These are phyloP conservation scores for Dendryphion nanum DNA, from an alignment of 2,329 filamentous ascomycete genomes.

Conservation along the genomic window DNA sequence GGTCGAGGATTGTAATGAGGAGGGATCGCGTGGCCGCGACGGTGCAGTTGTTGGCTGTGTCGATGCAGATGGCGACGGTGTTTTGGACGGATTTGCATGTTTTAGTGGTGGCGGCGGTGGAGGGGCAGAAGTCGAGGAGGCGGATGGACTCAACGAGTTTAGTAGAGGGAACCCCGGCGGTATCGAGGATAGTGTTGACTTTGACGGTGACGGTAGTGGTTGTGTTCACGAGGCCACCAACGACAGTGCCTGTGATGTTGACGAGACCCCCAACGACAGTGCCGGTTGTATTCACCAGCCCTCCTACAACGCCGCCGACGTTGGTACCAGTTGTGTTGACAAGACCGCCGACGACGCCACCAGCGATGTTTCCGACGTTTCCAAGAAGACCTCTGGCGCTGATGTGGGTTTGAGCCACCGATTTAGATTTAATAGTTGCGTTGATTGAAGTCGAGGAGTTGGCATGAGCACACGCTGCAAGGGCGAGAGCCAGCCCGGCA, in stretches of 20 bases:
- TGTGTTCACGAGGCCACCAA: too few species aligned
- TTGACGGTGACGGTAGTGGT: background rate
- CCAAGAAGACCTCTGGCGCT: too few species aligned
- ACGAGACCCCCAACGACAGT: too few species aligned
- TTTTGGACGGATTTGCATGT: conserved; percentile 1
- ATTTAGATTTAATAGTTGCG: too few species aligned
- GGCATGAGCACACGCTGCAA: too few species aligned
- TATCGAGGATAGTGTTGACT: conserved; percentile 2
- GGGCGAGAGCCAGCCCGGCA: too few species aligned
- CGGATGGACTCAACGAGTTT: background rate
- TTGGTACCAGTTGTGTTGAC: background rate
- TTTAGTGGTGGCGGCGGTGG: background rate
- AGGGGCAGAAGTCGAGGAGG: background rate
- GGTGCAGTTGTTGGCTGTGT: conserved; percentile 1
- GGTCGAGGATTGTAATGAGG: background rate
- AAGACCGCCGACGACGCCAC: background rate
- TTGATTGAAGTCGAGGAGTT: too few species aligned
- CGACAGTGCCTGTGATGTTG: background rate
- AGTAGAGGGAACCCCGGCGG: background rate
- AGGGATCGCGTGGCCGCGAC: background rate
- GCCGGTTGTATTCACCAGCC: background rate
- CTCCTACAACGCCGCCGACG: background rate
- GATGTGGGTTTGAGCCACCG: too few species aligned
- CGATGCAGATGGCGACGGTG: conserved; percentile 1
- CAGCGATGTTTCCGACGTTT: background rate